Evolutionary conservation across 305 asterid genomes (phyloP).

Genomic region (Petunia hybrid): DNA sequence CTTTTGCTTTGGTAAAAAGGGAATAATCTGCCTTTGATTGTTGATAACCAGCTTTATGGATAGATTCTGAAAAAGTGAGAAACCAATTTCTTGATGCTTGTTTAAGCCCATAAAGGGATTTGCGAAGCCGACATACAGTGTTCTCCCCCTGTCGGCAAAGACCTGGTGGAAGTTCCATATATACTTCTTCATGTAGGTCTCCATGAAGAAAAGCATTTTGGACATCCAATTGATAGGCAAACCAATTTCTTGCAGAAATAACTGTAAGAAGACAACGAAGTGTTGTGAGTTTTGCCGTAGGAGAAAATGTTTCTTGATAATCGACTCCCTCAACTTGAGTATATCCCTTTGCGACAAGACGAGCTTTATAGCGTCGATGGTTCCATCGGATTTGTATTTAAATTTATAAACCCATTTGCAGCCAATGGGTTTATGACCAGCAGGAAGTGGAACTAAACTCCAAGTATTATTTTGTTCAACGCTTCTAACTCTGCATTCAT

Average conservation of each 20-base stretch:
- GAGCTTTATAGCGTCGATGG: too few relatives aligned
- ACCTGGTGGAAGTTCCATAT: not conserved
- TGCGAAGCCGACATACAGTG: not conserved
- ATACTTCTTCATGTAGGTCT: not conserved
- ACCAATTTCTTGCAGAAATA: not conserved
- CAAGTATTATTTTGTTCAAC: too few relatives aligned
- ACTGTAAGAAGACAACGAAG: not conserved
- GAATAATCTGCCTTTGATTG: not conserved
- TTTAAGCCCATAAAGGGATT: not conserved
- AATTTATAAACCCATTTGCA: too few relatives aligned
- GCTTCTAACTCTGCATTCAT: too few relatives aligned
- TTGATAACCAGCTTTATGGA: not conserved
- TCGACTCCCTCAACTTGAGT: not conserved
- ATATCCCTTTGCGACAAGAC: not conserved
- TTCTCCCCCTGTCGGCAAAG: not conserved
- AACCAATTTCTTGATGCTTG: not conserved
- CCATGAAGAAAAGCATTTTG: not conserved
- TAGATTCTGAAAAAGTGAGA: too few relatives aligned
- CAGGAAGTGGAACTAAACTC: too few relatives aligned
- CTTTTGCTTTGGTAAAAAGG: not conserved
- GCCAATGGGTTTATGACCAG: too few relatives aligned
- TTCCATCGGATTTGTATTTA: too few relatives aligned
- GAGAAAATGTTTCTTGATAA: not conserved
- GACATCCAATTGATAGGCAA: not conserved
- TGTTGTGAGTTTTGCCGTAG: not conserved